phyloP scores from a whole-genome alignment of 257 asterid genomes.

The Coffea eugenioides region DNA sequence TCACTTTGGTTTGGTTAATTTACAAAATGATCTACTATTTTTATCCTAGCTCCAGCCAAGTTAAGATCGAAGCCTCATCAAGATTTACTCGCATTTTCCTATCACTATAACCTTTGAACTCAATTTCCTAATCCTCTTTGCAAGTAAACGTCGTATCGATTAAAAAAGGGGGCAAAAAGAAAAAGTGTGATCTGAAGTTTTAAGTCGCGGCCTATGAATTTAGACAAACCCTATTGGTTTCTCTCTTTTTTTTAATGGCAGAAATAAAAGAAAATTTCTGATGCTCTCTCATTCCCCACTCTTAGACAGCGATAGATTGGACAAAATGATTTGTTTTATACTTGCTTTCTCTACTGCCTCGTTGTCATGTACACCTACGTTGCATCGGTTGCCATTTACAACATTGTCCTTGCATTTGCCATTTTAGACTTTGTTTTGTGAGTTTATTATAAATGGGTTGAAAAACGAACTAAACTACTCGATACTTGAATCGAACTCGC shows the following conservation, averaged over 20 bases:
- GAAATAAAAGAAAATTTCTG: not conserved
- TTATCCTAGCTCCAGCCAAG: too few relatives aligned
- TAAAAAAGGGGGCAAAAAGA: not conserved
- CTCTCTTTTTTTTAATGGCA: not conserved
- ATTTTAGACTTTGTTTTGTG: not conserved
- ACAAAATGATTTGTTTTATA: not conserved
- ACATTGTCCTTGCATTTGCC: not conserved
- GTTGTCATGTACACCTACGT: not conserved
- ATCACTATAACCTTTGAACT: too few relatives aligned
- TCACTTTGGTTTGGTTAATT: too few relatives aligned
- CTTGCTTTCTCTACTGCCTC: not conserved
- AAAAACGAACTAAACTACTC: too few relatives aligned
- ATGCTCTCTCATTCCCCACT: not conserved
- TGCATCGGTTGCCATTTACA: not conserved
- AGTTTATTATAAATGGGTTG: not conserved
- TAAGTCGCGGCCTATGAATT: not conserved
- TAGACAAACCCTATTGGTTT: not conserved
- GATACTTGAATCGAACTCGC: too few relatives aligned
- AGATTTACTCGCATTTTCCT: too few relatives aligned
- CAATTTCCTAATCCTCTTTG: too few relatives aligned
- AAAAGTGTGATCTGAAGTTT: not conserved
- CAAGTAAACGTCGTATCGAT: too few relatives aligned
- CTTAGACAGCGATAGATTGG: conserved; percentile 4
- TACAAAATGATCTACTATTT: too few relatives aligned
- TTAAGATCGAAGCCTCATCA: too few relatives aligned